Base-by-base conservation (phyloP, 805 yeast species). In the Tetrapisispora iriomotensis region DNA sequence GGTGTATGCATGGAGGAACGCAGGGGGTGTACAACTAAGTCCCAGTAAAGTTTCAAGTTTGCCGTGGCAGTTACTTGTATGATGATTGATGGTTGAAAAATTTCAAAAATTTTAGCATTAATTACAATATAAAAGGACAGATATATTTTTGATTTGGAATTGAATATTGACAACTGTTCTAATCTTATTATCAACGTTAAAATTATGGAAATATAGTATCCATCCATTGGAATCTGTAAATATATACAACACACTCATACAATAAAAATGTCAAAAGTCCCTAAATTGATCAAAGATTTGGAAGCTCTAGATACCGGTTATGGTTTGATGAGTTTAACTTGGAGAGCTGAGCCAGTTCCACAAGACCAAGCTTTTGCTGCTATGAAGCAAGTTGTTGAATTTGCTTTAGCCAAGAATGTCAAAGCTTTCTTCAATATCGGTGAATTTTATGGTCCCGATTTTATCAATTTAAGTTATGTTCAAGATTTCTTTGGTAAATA, bases 251-350 rank as follows among this genome's bases (percentile, higher is more conserved):
- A n/a, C n/a, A n/a, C n/a, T n/a, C n/a, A n/a, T 8, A 22, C 7
- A 31, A 12, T 22, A 23, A 36, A 17, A 43, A 51, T 51, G 51
- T 45, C 58, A 7, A 38, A 40, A 15, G 54, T 49, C 13, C n/a
- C 34, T 24, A 42, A 51, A 29, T 41, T 54, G 33, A 51, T 38
- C 30, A 31, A 44, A 30, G 55, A 47, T 3, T 31, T 55, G 32
- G 21, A 34, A 2, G 41, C 44, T 14, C 32, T 54, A 14, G 36
- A 40, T 15, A 49, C 54, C 34, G 95, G 95, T 32, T 76, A 72
- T 48, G 95, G 96, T 33, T 69, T 85, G 45, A 84, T 87, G 95
- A 74, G 81, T 40, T 67, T 83, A 56, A 82, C 95, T 1, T 76
- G 83, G 84, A 68, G 70, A 29, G 72, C 79, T 0, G 56, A 50